These are phyloP conservation scores for Linnemannia zychae DNA, from an alignment of 192 early-diverging fungal species.

Conservation along the genomic window DNA sequence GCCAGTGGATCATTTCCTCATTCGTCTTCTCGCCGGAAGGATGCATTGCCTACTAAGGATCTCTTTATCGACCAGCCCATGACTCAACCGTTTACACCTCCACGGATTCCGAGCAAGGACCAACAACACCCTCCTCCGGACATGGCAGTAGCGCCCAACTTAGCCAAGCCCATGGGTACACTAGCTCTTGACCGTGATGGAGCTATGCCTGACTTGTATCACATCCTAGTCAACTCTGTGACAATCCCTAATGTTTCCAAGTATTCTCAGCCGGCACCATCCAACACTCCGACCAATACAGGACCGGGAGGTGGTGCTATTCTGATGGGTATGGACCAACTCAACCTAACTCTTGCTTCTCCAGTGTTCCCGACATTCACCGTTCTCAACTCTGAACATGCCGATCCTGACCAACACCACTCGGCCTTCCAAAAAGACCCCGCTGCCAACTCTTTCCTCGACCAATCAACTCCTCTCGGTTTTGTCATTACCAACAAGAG, in stretches of 20 bases:
- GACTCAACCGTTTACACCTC: background rate
- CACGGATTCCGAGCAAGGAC: background rate
- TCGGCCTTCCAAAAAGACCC: constrained; percentile 45
- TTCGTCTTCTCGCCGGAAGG: constrained; percentile 20
- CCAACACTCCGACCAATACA: background rate
- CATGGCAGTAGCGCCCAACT: background rate
- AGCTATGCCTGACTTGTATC: constrained; percentile 45
- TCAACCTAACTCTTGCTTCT: constrained; percentile 22
- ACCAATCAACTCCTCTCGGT: constrained; percentile 30
- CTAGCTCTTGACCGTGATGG: constrained; percentile 28
- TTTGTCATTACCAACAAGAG: constrained; percentile 57
- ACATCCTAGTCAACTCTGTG: constrained; percentile 46
- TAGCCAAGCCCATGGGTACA: background rate
- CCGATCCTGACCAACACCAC: constrained; percentile 30
- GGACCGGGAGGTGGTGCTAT: background rate
- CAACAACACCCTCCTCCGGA: background rate
- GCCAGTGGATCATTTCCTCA: constrained; percentile 29
- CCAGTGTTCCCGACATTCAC: constrained; percentile 28
- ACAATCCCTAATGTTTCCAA: constrained; percentile 40
- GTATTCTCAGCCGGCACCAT: constrained; percentile 3
- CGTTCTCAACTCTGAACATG: constrained; percentile 30
- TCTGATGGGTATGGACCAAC: constrained; percentile 30
- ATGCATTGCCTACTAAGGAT: background rate
- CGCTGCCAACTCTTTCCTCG: constrained; percentile 14
- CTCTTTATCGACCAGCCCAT: constrained; percentile 3